Evolutionary conservation across 2,329 filamentous ascomycete species (phyloP).

Genomic region (Pyrenochaeta sp.): DNA sequence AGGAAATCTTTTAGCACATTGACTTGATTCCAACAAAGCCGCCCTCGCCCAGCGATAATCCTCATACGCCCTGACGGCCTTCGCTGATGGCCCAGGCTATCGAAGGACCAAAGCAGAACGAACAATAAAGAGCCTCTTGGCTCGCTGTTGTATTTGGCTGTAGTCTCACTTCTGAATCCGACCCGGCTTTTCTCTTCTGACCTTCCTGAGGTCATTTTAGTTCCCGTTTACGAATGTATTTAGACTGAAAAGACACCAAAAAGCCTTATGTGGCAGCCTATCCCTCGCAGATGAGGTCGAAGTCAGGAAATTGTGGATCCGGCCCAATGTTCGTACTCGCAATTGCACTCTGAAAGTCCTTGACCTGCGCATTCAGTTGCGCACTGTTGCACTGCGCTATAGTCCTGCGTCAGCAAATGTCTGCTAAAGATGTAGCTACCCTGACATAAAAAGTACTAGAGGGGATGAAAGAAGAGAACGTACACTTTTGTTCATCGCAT

Average conservation of each 20-base stretch:
- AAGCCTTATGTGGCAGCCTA: not conserved
- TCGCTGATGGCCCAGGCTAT: too few relatives aligned
- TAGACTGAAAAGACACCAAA: too few relatives aligned
- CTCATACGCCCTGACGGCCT: too few relatives aligned
- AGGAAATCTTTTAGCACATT: too few relatives aligned
- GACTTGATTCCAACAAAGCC: too few relatives aligned
- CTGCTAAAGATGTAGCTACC: not conserved
- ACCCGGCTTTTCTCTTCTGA: too few relatives aligned
- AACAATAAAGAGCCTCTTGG: not conserved
- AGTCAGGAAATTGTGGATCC: conserved; percentile 49
- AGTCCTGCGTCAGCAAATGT: not conserved
- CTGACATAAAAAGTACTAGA: not conserved
- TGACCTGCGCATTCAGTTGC: conserved; percentile 35
- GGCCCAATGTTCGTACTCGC: conserved; percentile 46
- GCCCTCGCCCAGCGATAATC: too few relatives aligned
- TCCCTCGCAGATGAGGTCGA: conserved; percentile 47
- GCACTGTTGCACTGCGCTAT: conserved; percentile 39
- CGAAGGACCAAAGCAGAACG: too few relatives aligned
- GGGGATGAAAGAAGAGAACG: not conserved
- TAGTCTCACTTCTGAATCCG: too few relatives aligned
- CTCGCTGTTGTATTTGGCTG: too few relatives aligned
- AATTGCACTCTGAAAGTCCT: conserved; percentile 35
- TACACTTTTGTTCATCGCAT: conserved; percentile 35
- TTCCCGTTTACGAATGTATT: too few relatives aligned
- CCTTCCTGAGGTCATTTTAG: too few relatives aligned